phyloP scores from a whole-genome alignment of 1,284 basidiomycete species.

The Peniophora sp. region DNA sequence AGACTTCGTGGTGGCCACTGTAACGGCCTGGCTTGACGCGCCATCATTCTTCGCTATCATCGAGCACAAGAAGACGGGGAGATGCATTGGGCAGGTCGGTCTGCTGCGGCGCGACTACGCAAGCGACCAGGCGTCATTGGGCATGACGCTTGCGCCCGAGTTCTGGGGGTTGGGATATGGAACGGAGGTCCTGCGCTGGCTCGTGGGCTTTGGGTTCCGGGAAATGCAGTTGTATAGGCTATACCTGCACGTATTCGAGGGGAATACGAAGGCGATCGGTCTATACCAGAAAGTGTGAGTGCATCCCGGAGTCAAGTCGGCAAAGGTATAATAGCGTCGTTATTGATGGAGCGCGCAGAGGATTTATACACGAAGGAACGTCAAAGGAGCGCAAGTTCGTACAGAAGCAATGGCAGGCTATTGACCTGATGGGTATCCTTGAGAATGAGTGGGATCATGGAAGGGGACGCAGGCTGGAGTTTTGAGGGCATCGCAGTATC shows the following conservation, averaged over 20 bases:
- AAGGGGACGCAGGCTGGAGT: neutral
- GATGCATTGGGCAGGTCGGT: slow-evolving; percentile 28
- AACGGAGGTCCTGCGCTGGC: slow-evolving; percentile 9
- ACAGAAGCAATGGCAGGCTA: slow-evolving; percentile 3
- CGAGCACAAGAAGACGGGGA: slow-evolving; percentile 21
- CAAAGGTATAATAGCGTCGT: too few species aligned
- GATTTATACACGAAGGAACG: slow-evolving; percentile 9
- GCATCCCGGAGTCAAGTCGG: neutral
- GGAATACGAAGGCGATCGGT: slow-evolving; percentile 6
- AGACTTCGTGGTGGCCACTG: slow-evolving; percentile 9
- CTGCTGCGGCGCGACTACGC: slow-evolving; percentile 19
- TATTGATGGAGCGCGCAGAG: too few species aligned
- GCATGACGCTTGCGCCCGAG: slow-evolving; percentile 6
- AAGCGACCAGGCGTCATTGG: slow-evolving; percentile 1
- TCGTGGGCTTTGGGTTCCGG: slow-evolving; percentile 6
- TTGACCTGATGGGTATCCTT: slow-evolving; percentile 5
- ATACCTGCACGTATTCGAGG: slow-evolving; percentile 5
- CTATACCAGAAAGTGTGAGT: slow-evolving; percentile 10
- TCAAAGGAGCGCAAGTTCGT: slow-evolving; percentile 2
- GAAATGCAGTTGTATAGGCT: slow-evolving; percentile 7
- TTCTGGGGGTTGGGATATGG: slow-evolving; percentile 9
- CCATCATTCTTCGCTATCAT: slow-evolving; percentile 23
- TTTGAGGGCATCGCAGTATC: neutral
- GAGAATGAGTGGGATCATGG: slow-evolving; percentile 7
- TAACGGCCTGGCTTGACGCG: slow-evolving; percentile 18